Conservation (phyloP, 148 eudicot species). For the Tetragonia tetragonoides region DNA sequence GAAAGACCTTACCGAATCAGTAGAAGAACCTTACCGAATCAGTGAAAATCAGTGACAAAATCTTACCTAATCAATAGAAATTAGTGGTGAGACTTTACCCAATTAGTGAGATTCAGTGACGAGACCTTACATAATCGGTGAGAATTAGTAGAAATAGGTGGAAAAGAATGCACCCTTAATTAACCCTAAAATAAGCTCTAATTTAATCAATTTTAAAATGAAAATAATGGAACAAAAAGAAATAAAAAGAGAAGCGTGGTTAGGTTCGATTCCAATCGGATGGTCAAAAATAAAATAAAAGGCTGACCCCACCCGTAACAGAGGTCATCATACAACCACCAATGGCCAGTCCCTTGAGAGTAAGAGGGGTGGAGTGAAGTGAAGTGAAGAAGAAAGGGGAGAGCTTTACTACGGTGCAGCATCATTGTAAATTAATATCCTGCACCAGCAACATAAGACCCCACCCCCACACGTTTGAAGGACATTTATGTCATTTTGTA, state of each 20-base stretch:
- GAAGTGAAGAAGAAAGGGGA: neutral
- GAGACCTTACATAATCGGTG: too few relatives aligned
- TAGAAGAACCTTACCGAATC: too few relatives aligned
- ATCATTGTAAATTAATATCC: constrained; percentile 43
- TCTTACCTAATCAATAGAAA: too few relatives aligned
- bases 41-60: too few relatives aligned
- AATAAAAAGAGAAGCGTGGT: too few relatives aligned
- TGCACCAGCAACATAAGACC: constrained; percentile 26
- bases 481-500: constrained; percentile 37
- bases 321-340: constrained; percentile 7
- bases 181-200: neutral
- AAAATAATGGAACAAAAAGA: neutral
- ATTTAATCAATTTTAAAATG: neutral
- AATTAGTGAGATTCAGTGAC: too few relatives aligned
- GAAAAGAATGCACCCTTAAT: too few relatives aligned
- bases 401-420: constrained; percentile 21
- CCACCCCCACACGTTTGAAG: constrained; percentile 27
- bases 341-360: neutral
- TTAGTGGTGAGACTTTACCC: too few relatives aligned
- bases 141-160: too few relatives aligned
- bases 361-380: too few relatives aligned
- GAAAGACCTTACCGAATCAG: too few relatives aligned
- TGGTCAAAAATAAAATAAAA: too few relatives aligned
- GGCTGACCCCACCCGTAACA: neutral
- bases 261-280: neutral